phyloP scores from a whole-genome alignment of 2,329 filamentous ascomycete genomes.

The Aspergillus sp. region DNA sequence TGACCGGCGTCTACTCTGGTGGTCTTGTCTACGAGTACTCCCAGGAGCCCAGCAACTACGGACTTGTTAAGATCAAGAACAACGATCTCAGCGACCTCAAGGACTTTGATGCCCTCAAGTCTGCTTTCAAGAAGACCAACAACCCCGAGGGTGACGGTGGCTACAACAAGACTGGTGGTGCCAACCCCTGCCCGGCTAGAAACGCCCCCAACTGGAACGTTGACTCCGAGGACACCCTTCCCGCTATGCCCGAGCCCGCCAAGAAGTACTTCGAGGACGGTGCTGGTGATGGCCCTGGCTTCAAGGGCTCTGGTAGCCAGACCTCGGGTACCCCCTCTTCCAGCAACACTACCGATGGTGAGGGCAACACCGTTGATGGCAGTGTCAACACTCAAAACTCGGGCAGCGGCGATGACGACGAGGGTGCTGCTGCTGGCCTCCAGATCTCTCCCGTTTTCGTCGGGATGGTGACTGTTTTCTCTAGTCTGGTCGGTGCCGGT shows the following conservation, averaged over 20 bases:
- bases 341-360: slow-evolving; percentile 51
- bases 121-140: slow-evolving; percentile 50
- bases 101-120: slow-evolving; percentile 63
- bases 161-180: slow-evolving; percentile 55
- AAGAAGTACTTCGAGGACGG: slow-evolving; percentile 58
- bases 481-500: slow-evolving; percentile 54
- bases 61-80: slow-evolving; percentile 68
- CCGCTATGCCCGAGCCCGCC: slow-evolving; percentile 57
- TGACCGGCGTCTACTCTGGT: slow-evolving; percentile 90
- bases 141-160: slow-evolving; percentile 58
- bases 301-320: slow-evolving; percentile 57
- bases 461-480: slow-evolving; percentile 52
- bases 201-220: slow-evolving; percentile 59
- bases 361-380: slow-evolving; percentile 45
- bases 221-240: slow-evolving; percentile 51
- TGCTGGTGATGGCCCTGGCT: slow-evolving; percentile 58
- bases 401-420: slow-evolving; percentile 22
- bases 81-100: slow-evolving; percentile 54
- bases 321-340: slow-evolving; percentile 52
- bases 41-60: slow-evolving; percentile 77
- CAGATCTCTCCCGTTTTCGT: slow-evolving; percentile 51
- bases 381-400: slow-evolving; percentile 34
- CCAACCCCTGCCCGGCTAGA: slow-evolving; percentile 55
- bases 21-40: slow-evolving; percentile 96
- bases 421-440: slow-evolving; percentile 47